A percentile compares a stretch with the other conserved stretches of the same genome.
These are phyloP conservation scores for Pleurotus ostreatus DNA, from an alignment of 768 basidiomycete species.

Conservation along the genomic window DNA sequence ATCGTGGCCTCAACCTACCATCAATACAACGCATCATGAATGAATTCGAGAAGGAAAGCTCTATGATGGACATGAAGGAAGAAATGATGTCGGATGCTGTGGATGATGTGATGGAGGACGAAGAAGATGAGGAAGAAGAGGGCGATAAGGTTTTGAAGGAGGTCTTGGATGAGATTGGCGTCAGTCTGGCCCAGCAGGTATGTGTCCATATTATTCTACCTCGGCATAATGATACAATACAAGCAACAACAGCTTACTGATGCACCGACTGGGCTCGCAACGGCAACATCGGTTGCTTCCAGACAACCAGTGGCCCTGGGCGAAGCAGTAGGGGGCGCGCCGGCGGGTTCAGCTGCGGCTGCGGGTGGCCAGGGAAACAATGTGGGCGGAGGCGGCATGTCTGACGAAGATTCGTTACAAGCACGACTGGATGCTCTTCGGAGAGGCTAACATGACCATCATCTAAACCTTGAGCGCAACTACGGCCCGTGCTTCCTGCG, in stretches of 20 bases:
- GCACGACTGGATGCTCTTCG: constrained; percentile 89
- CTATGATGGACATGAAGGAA: constrained; percentile 99
- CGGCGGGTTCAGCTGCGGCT: constrained; percentile 13
- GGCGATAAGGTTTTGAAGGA: constrained; percentile 93
- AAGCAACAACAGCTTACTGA: constrained; percentile 63
- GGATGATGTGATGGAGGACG: constrained; percentile 97
- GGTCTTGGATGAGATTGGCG: constrained; percentile 96
- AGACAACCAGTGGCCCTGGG: constrained; percentile 86
- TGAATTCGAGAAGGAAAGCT: constrained; percentile 96
- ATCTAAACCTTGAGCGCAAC: constrained; percentile 50
- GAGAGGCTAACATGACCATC: constrained; percentile 42
- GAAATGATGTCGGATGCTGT: constrained; percentile 99
- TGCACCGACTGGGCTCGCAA: constrained; percentile 70
- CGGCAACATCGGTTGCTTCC: constrained; percentile 51
- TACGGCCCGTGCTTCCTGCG: constrained; percentile 72
- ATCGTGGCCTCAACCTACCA: constrained; percentile 91
- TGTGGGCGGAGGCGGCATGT: constrained; percentile 36
- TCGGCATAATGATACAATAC: constrained; percentile 10
- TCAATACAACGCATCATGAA: constrained; percentile 95
- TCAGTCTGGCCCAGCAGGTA: constrained; percentile 84
- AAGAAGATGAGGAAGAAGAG: constrained; percentile 96
- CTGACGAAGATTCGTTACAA: constrained; percentile 92
- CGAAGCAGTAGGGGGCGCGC: constrained; percentile 43
- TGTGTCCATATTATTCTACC: constrained; percentile 8
- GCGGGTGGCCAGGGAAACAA: constrained; percentile 31